A percentile compares a stretch with the other conserved stretches of the same genome.
Evolutionary conservation across 2,329 filamentous ascomycete species (phyloP).

Genomic region (Neospermospora avenae): DNA sequence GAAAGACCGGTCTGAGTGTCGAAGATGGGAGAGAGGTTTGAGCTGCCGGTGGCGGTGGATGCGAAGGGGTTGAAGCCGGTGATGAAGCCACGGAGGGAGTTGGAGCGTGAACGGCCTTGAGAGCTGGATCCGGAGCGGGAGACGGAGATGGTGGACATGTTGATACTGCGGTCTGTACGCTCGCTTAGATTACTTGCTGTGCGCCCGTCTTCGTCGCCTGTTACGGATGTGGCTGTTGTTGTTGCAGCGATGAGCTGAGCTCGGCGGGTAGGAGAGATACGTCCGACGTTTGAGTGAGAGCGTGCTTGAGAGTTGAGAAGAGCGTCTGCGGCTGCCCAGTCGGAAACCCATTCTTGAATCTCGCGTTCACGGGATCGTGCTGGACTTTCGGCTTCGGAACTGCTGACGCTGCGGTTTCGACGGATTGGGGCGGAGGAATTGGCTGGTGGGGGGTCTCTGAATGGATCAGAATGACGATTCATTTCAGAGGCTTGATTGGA

Average conservation of each 20-base stretch:
- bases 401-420: slow-evolving; percentile 14
- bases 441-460: slow-evolving; percentile 27
- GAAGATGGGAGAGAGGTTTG: slow-evolving; percentile 20
- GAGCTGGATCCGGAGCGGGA: slow-evolving; percentile 32
- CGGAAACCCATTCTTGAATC: slow-evolving; percentile 37
- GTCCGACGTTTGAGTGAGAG: slow-evolving; percentile 30
- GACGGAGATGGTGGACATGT: slow-evolving; percentile 23
- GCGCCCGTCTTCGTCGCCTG: slow-evolving; percentile 33
- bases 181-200: slow-evolving; percentile 37
- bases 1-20: slow-evolving; percentile 16
- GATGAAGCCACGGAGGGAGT: slow-evolving; percentile 33
- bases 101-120: slow-evolving; percentile 27
- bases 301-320: slow-evolving; percentile 31
- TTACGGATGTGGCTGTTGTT: slow-evolving; percentile 23
- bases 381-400: slow-evolving; percentile 26
- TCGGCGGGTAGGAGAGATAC: slow-evolving; percentile 33
- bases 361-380: slow-evolving; percentile 33
- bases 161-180: slow-evolving; percentile 32
- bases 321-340: slow-evolving; percentile 37
- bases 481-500: slow-evolving; percentile 7
- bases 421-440: slow-evolving; percentile 11
- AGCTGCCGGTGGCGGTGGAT: slow-evolving; percentile 16
- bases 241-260: slow-evolving; percentile 30
- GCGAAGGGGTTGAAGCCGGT: slow-evolving; percentile 30
- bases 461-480: slow-evolving; percentile 30